Conservation (phyloP, 2,329 filamentous ascomycete genomes). For the Thelonectria olida region DNA sequence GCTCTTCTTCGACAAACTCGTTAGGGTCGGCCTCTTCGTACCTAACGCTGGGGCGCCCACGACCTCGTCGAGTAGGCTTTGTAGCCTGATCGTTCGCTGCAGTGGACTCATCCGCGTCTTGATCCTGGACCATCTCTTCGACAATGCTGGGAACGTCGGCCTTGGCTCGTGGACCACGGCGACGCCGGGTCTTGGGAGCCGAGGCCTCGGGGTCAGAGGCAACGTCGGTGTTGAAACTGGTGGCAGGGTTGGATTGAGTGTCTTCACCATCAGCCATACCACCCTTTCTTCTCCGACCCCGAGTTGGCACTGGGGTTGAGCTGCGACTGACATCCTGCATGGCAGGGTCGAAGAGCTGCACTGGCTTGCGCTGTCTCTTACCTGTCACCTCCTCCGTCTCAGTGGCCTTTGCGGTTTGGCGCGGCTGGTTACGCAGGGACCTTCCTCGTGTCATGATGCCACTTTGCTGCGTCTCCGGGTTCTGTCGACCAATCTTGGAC, state of each 20-base stretch:
- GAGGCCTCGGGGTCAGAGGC: slow-evolving; percentile 44
- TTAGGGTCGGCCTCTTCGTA: slow-evolving; percentile 43
- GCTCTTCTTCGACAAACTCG: slow-evolving; percentile 42
- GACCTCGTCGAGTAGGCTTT: slow-evolving; percentile 39
- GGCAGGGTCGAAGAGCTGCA: slow-evolving; percentile 60
- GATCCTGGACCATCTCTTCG: slow-evolving; percentile 37
- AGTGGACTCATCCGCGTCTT: slow-evolving; percentile 27
- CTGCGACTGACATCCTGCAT: slow-evolving; percentile 61
- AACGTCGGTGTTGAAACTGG: slow-evolving; percentile 47
- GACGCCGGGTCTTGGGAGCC: slow-evolving; percentile 42
- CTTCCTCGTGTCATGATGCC: slow-evolving; percentile 62
- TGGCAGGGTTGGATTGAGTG: slow-evolving; percentile 34
- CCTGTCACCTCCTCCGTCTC: slow-evolving; percentile 62
- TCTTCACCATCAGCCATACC: slow-evolving; percentile 43
- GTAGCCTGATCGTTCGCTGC: slow-evolving; percentile 27
- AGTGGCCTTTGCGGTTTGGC: slow-evolving; percentile 66
- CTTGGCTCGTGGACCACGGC: slow-evolving; percentile 42
- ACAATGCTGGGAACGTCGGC: slow-evolving; percentile 31
- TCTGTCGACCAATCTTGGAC: slow-evolving; percentile 66
- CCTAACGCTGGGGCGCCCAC: slow-evolving; percentile 36
- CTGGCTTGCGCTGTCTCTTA: slow-evolving; percentile 64
- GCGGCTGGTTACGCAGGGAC: slow-evolving; percentile 65
- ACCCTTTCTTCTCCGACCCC: slow-evolving; percentile 45
- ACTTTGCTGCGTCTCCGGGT: slow-evolving; percentile 61
- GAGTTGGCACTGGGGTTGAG: slow-evolving; percentile 56